Evolutionary conservation across 2,329 filamentous ascomycete genomes (phyloP), one percentile per base, ranked within the genome.

Genomic region (Botryotinia globosa): DNA sequence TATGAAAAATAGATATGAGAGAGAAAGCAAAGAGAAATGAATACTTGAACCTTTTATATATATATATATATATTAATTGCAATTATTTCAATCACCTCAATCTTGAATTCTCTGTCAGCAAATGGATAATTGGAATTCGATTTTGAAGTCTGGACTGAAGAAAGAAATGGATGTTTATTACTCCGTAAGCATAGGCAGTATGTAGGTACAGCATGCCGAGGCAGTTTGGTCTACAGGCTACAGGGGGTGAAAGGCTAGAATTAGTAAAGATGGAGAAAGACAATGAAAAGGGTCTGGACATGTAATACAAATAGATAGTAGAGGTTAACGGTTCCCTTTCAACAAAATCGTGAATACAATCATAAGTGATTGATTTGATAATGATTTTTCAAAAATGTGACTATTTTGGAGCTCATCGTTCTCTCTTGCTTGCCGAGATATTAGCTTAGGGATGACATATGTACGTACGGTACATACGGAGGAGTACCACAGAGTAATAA

Each of bases 71-170:
- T 22, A 61, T 37, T 18, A 12, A 39, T 54, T 67, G 25, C 34
- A 29, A 20, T 39, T 2, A n/a, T 20, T 44, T 9, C 44, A 22
- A 48, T 34, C 14, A 18, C 1, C n/a, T 65, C 3, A 9, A 48
- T 65, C 37, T 32, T 65, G 32, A 20, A 22, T 48, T 65, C 62
- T 65, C 62, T 48, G 42, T 65, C 42, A 65, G 62, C 42, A 48
- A 34, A 64, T 64, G n/a, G n/a, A 63, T 22, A 32, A 45, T 12
- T 44, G 61, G 34, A 62, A 37, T 48, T 65, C 63, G 6, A 65
- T 18, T 51, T 32, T 16, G n/a, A 54, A 39, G 64, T 67, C 64
- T 67, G 45, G 64, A 54, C 45, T 48, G 32, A 14, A 12, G 34
- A 45, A 25, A 54, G 45, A 34, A 3, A 18, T 34, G 29, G 2